Evolutionary conservation across 1,139 yeast genomes (phyloP).

Genomic region (Blastobotrys malaysiensis): DNA sequence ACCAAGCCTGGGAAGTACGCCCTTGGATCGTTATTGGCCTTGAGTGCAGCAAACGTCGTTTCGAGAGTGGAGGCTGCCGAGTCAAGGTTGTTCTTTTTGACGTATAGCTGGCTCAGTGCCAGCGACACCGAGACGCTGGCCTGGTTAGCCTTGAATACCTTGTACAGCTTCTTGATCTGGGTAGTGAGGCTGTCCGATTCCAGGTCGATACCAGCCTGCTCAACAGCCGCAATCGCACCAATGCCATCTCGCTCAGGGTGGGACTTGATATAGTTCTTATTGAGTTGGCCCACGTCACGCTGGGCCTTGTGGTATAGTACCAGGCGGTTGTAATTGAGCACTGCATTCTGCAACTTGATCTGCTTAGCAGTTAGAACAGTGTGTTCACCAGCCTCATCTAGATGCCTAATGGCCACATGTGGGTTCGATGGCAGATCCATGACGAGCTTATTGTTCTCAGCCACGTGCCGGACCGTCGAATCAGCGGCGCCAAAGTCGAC

Average conservation of each 20-base stretch:
- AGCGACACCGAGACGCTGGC: constrained; percentile 22
- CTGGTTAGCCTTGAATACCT: constrained; percentile 18
- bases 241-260: constrained; percentile 13
- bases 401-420: constrained; percentile 19
- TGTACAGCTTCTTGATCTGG: constrained; percentile 14
- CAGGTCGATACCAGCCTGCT: constrained; percentile 9
- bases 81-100: constrained; percentile 38
- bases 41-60: constrained; percentile 16
- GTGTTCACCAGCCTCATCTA: constrained; percentile 21
- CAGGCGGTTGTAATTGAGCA: constrained; percentile 24
- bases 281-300: constrained; percentile 17
- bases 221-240: constrained; percentile 12
- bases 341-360: constrained; percentile 20
- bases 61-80: constrained; percentile 46
- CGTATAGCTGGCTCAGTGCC: constrained; percentile 43
- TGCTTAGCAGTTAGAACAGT: constrained; percentile 13
- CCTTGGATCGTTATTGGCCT: constrained; percentile 8
- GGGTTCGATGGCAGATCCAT: constrained; percentile 15
- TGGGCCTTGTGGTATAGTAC: constrained; percentile 25
- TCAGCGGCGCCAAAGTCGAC: constrained; percentile 13
- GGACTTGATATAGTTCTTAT: constrained; percentile 14
- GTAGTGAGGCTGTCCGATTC: constrained; percentile 3
- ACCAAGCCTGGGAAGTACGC: constrained; percentile 42
- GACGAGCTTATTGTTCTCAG: constrained; percentile 20
- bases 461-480: constrained; percentile 14